A percentile compares a stretch with the other conserved stretches of the same genome.
Conservation (phyloP, 495 filamentous ascomycete species). For the Astrothelium subdiscretum region DNA sequence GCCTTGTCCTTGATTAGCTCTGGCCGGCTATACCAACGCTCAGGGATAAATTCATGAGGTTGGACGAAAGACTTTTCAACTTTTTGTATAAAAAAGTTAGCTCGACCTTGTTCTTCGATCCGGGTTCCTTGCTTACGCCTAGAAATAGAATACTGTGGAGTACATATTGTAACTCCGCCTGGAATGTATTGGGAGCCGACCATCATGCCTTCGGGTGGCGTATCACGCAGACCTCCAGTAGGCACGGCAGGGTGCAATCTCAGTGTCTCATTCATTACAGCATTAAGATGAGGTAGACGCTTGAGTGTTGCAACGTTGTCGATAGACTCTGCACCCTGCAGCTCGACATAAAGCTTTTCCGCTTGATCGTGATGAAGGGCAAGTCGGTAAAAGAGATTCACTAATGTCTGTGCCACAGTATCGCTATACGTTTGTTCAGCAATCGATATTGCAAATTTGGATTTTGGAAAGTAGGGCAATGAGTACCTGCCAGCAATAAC, state of each 20-base stretch:
- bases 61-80: slow-evolving; percentile 22
- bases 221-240: slow-evolving; percentile 34
- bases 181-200: slow-evolving; percentile 38
- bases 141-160: slow-evolving; percentile 36
- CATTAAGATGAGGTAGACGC: slow-evolving; percentile 28
- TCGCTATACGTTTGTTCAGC: slow-evolving; percentile 8
- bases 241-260: slow-evolving; percentile 41
- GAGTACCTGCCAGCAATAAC: background rate
- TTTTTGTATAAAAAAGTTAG: slow-evolving; percentile 7
- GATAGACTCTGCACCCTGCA: slow-evolving; percentile 11
- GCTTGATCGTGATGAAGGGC: background rate
- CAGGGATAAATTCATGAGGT: slow-evolving; percentile 39
- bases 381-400: slow-evolving; percentile 19
- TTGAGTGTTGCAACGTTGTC: slow-evolving; percentile 7
- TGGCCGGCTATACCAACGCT: slow-evolving; percentile 38
- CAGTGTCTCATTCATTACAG: slow-evolving; percentile 44
- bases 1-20: slow-evolving; percentile 35
- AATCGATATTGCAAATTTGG: background rate
- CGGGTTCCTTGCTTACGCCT: slow-evolving; percentile 20
- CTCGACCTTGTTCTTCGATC: slow-evolving; percentile 8
- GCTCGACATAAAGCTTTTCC: background rate
- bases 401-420: slow-evolving; percentile 17
- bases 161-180: slow-evolving; percentile 29
- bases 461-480: too few relatives aligned
- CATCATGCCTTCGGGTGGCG: slow-evolving; percentile 34